Conservation (phyloP, 495 filamentous ascomycete species). For the Schizothecium vesticola region DNA sequence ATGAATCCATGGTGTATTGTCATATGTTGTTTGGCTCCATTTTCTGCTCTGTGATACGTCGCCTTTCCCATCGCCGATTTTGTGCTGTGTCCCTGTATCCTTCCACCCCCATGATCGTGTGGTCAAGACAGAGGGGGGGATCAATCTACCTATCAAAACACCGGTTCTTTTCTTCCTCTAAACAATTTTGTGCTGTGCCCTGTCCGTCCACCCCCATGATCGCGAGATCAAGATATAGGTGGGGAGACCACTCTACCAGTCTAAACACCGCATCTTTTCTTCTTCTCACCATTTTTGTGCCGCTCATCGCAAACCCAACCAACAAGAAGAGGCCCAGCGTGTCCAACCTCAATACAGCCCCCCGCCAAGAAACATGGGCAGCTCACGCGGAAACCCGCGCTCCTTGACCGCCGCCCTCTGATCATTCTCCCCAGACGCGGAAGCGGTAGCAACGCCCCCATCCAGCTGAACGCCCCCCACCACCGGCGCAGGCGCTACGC, state of each 20-base stretch:
- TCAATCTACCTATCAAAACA: neutral
- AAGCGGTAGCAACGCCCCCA: neutral
- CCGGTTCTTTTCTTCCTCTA: neutral
- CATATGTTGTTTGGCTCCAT: neutral
- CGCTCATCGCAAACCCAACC: neutral
- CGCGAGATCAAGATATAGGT: neutral
- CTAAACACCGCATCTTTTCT: neutral
- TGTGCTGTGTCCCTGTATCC: neutral
- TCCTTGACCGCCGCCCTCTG: neutral
- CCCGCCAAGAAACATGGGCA: slow-evolving; percentile 18
- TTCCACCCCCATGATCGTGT: neutral
- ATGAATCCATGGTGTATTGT: neutral
- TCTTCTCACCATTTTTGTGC: slow-evolving; percentile 1
- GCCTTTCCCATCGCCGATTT: neutral
- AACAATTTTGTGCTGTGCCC: neutral
- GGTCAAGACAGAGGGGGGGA: neutral
- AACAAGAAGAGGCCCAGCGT: neutral
- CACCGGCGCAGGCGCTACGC: neutral
- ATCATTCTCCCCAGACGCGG: neutral
- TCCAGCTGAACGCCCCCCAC: neutral
- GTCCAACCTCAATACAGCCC: slow-evolving; percentile 5
- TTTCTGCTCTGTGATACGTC: neutral
- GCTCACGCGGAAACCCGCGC: neutral
- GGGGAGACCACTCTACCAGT: neutral
- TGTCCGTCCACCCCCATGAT: neutral